These are phyloP conservation scores for Hyphodiscus hymeniophilus DNA, from an alignment of 495 filamentous ascomycete genomes.

Conservation along the genomic window DNA sequence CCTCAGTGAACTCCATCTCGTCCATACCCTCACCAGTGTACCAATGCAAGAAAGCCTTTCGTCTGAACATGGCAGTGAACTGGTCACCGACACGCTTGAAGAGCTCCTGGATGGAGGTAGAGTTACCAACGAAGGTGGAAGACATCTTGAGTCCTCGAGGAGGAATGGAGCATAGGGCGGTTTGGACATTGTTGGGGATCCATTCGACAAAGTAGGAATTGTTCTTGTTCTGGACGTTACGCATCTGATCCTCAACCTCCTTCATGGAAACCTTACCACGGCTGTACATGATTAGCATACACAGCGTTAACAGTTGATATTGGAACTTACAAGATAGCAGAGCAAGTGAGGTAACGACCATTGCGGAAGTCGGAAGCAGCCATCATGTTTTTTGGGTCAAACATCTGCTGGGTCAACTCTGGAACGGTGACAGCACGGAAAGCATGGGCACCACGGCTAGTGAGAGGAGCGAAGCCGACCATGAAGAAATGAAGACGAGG, in stretches of 20 bases:
- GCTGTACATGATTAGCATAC: conserved; percentile 36
- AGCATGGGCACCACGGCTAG: conserved; percentile 84
- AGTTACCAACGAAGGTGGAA: conserved; percentile 98
- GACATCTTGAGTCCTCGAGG: conserved; percentile 99
- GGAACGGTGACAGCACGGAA: conserved; percentile 98
- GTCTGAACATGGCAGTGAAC: conserved; percentile 99
- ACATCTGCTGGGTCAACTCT: conserved; percentile 99
- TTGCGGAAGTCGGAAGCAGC: conserved; percentile 99
- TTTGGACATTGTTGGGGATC: conserved; percentile 99
- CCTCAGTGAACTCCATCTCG: conserved; percentile 99
- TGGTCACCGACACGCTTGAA: conserved; percentile 99
- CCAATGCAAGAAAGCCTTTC: conserved; percentile 99
- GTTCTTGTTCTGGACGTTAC: conserved; percentile 99
- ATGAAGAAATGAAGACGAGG: conserved; percentile 99
- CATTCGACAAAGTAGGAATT: conserved; percentile 99
- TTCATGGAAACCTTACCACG: conserved; percentile 99
- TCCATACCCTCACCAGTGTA: conserved; percentile 99
- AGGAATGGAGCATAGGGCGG: conserved; percentile 97
- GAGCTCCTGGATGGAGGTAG: conserved; percentile 98
- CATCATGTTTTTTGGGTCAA: conserved; percentile 99
- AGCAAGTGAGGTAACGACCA: conserved; percentile 98
- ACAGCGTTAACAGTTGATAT: conserved; percentile 23
- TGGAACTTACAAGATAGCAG: conserved; percentile 70
- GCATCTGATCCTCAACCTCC: conserved; percentile 99
- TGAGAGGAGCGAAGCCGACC: conserved; percentile 99